Percentiles rank a stretch among this genome's conserved stretches.
Conservation (phyloP, 2,329 filamentous ascomycete species). For the Teratosphaeria pseudoeucalypti region DNA sequence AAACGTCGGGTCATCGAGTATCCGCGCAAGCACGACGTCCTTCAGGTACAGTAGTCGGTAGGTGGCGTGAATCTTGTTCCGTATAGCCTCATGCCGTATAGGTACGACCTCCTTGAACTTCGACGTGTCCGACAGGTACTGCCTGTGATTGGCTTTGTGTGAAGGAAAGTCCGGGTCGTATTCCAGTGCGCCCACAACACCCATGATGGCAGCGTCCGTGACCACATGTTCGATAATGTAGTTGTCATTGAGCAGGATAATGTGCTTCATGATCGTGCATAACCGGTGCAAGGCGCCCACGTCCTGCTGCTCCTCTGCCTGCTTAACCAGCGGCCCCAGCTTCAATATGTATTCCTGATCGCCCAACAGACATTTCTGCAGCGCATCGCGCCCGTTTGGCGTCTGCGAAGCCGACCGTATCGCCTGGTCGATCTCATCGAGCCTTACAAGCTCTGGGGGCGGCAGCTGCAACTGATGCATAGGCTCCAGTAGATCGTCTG, state of each 20-base stretch:
- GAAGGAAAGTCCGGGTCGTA: constrained; percentile 97
- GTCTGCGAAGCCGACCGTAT: constrained; percentile 72
- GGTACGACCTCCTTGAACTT: constrained; percentile 93
- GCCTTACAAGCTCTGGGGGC: constrained; percentile 66
- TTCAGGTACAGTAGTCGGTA: constrained; percentile 95
- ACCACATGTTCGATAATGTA: constrained; percentile 90
- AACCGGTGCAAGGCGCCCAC: constrained; percentile 76
- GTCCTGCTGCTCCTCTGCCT: constrained; percentile 86
- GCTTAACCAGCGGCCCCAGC: constrained; percentile 72
- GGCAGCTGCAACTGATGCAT: constrained; percentile 65
- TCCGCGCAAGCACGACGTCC: constrained; percentile 92
- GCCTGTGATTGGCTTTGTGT: constrained; percentile 93
- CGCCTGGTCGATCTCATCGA: constrained; percentile 72
- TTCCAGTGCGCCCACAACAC: constrained; percentile 89
- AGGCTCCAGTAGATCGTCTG: constrained; percentile 73
- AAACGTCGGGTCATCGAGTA: constrained; percentile 94
- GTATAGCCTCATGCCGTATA: constrained; percentile 72
- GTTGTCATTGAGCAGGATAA: constrained; percentile 90
- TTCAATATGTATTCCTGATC: constrained; percentile 67
- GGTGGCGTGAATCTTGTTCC: constrained; percentile 88
- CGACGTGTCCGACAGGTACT: constrained; percentile 79
- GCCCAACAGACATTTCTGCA: constrained; percentile 75
- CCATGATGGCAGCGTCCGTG: constrained; percentile 76
- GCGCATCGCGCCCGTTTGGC: constrained; percentile 66
- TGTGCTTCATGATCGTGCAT: constrained; percentile 95